Evolutionary conservation across 2,329 filamentous ascomycete genomes (phyloP).

Genomic region (Onygenales sp.): DNA sequence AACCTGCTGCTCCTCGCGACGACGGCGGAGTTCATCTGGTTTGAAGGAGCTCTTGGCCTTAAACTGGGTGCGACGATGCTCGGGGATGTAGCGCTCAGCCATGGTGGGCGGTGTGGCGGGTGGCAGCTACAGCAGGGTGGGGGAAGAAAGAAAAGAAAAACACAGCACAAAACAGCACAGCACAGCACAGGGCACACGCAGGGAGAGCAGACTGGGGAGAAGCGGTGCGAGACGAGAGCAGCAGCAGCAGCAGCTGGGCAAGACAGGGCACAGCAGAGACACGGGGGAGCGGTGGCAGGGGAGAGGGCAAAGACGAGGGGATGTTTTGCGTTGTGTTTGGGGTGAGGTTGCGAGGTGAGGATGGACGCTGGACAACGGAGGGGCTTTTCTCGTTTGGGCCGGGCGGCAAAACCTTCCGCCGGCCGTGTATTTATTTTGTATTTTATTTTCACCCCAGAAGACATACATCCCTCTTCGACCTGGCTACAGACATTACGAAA

Average conservation of each 20-base stretch:
- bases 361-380: neutral
- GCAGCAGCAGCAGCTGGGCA: conserved; percentile 2
- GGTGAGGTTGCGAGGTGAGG: neutral
- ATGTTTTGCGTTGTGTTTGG: conserved; percentile 5
- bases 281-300: conserved; percentile 7
- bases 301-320: conserved; percentile 4
- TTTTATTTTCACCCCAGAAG: too few species aligned
- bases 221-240: conserved; percentile 1
- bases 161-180: conserved; percentile 7
- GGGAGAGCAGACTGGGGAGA: neutral
- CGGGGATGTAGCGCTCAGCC: conserved; percentile 98
- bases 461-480: too few species aligned
- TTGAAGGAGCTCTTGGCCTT: conserved; percentile 99
- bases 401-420: neutral
- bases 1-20: conserved; percentile 97
- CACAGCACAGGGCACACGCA: neutral
- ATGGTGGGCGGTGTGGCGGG: conserved; percentile 47
- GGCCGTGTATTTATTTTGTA: too few species aligned
- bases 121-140: conserved; percentile 10
- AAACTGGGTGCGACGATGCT: conserved; percentile 98
- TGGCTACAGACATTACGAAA: too few species aligned
- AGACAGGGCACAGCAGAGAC: conserved; percentile 5
- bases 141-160: conserved; percentile 15
- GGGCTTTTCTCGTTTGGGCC: conserved; percentile 6
- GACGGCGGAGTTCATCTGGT: conserved; percentile 94